Conservation (phyloP, 495 filamentous ascomycete genomes). For the Penicillium silybi region DNA sequence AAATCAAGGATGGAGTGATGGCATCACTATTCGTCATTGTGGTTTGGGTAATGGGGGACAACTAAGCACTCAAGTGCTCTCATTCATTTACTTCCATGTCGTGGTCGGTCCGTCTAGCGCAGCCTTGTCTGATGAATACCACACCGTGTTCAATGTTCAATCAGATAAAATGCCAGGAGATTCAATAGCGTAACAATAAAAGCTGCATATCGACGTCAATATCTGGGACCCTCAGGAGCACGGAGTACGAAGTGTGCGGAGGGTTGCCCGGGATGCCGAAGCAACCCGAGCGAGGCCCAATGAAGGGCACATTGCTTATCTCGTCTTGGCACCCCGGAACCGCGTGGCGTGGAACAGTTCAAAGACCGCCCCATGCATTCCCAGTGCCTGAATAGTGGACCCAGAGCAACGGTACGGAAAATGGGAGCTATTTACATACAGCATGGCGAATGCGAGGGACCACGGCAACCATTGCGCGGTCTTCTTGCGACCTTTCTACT, state of each 20-base stretch:
- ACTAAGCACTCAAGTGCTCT: too few species aligned
- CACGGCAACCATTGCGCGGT: slow-evolving; percentile 1
- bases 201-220: slow-evolving; percentile 3
- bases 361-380: slow-evolving; percentile 13
- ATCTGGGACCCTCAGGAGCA: not conserved
- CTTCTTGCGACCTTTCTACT: not conserved
- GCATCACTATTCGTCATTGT: not conserved
- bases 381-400: slow-evolving; percentile 9
- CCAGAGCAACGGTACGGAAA: slow-evolving; percentile 1
- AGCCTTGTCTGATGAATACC: not conserved
- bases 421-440: not conserved
- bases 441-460: slow-evolving; percentile 4
- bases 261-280: slow-evolving; percentile 24
- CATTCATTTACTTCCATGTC: not conserved
- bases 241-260: slow-evolving; percentile 9
- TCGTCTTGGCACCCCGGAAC: slow-evolving; percentile 10
- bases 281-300: slow-evolving; percentile 13
- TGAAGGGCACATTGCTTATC: slow-evolving; percentile 28
- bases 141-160: not conserved
- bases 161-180: slow-evolving; percentile 4
- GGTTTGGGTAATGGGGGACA: not conserved
- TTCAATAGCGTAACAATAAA: slow-evolving; percentile 5
- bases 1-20: not conserved
- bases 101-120: not conserved
- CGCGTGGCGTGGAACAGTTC: slow-evolving; percentile 7